phyloP scores from a whole-genome alignment of 345 rosid species.

The Bruguiera parviflora region DNA sequence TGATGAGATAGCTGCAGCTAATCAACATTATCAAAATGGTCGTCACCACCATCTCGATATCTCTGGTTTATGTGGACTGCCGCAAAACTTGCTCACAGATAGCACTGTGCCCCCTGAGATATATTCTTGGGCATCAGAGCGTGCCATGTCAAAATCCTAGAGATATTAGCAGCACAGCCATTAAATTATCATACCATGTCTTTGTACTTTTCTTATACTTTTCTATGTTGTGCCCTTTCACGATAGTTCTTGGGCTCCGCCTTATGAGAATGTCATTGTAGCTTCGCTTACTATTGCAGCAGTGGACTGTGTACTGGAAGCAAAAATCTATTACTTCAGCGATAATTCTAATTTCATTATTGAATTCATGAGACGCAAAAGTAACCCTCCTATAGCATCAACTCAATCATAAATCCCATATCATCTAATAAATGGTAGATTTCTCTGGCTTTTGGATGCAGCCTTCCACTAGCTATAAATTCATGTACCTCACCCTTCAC shows the following conservation, averaged over 20 bases:
- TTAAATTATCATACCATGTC: neutral
- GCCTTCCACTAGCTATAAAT: conserved; percentile 74
- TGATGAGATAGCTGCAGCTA: conserved; percentile 53
- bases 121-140: conserved; percentile 57
- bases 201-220: neutral
- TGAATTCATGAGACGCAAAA: too few relatives aligned
- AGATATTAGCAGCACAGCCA: neutral
- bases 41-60: conserved; percentile 51
- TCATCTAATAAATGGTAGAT: conserved; percentile 47
- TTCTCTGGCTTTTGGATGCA: conserved; percentile 49
- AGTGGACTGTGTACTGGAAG: too few relatives aligned
- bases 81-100: conserved; percentile 68
- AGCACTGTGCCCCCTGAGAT: conserved; percentile 51
- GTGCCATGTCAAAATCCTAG: conserved; percentile 47
- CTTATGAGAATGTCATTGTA: neutral
- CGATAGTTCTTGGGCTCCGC: neutral
- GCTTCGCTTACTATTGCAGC: neutral
- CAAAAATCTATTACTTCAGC: too few relatives aligned
- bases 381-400: conserved; percentile 3
- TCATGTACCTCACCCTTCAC: conserved; percentile 70
- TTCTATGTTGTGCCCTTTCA: neutral
- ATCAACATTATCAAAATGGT: conserved; percentile 61
- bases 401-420: conserved; percentile 12
- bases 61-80: conserved; percentile 58
- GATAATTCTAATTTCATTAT: too few relatives aligned